Evolutionary conservation across 1,139 yeast genomes (phyloP), one percentile per base, ranked within the genome.

Genomic region (Magnusiomyces magnusii): DNA sequence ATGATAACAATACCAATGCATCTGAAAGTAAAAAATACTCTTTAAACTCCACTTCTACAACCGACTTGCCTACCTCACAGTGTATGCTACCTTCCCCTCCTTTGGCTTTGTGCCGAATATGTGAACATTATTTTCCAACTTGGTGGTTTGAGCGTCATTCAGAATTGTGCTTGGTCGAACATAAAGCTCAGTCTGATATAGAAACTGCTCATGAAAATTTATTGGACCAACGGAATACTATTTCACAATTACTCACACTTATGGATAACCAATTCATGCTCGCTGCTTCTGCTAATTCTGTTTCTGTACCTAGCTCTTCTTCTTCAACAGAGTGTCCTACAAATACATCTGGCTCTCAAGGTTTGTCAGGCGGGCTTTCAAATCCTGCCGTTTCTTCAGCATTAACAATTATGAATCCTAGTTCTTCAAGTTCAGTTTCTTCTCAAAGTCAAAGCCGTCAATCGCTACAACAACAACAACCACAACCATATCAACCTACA

Each of bases 141-240:
- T 95, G 99, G 99, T 93, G 96, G 85, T 78, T 93, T 56, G 99
- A 92, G 67, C 81, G 86, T 57, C 99, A 95, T 72, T 86, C 95
- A 1, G 96, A 91, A 68, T 76, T 88, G 57, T 95, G 99, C 67
- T 77, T 88, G 34, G 82, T 89, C 51, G 98, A 91, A 69, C 96
- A 91, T 71, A 81, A 86, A 65, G 82, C 87, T 2, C 90, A 85
- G 67, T 92, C 91, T 63, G 85, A 86, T 52, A 82, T 93, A n/a
- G 90, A 87, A 66, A 68, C 79, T 47, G 78, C 85, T 55, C 97
- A 93, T 66, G 99, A 95, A 65, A 78, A 81, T 28, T 76, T 93
- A 5, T 73, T 81, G 21, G 97, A 92, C 59, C 97, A 89, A 60
- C 78, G 82, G 53, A 80, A 79, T n/a, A 68, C 81, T 24, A 76